Percentiles rank a stretch among this genome's conserved stretches.
These are phyloP conservation scores for Cercophora sp. DNA, from an alignment of 495 filamentous ascomycete species.

Conservation along the genomic window DNA sequence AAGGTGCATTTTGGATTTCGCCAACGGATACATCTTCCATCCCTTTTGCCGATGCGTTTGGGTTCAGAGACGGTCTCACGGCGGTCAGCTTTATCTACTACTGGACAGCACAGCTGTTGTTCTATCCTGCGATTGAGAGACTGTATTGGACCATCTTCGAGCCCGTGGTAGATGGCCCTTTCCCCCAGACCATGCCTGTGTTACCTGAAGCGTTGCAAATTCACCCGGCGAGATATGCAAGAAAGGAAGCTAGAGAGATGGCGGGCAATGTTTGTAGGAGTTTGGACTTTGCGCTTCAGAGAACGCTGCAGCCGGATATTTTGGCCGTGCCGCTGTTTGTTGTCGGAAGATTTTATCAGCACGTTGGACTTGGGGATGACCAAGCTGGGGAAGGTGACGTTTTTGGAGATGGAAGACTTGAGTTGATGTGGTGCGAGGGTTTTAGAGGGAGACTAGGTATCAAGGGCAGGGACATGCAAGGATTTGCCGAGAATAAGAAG, in stretches of 20 bases:
- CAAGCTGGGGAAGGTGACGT: not conserved
- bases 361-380: constrained; percentile 9
- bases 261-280: constrained; percentile 36
- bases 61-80: constrained; percentile 30
- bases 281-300: constrained; percentile 34
- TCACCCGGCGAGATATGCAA: constrained; percentile 19
- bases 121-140: constrained; percentile 36
- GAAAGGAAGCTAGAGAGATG: constrained; percentile 25
- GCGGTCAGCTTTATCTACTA: constrained; percentile 37
- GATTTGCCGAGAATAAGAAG: not conserved
- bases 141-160: constrained; percentile 36
- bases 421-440: constrained; percentile 41
- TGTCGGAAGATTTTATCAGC: constrained; percentile 30
- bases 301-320: constrained; percentile 38
- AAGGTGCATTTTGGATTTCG: constrained; percentile 11
- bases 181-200: not conserved
- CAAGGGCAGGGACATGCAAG: constrained; percentile 20
- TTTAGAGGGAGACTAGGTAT: constrained; percentile 25
- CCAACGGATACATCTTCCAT: constrained; percentile 5
- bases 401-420: constrained; percentile 20
- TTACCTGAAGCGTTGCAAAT: constrained; percentile 22
- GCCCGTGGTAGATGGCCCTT: constrained; percentile 21
- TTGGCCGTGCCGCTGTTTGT: constrained; percentile 33
- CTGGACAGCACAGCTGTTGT: constrained; percentile 36
- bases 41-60: constrained; percentile 34